Evolutionary conservation across 208 protist genomes (phyloP).

Genomic region (Wallacemonas sp.): DNA sequence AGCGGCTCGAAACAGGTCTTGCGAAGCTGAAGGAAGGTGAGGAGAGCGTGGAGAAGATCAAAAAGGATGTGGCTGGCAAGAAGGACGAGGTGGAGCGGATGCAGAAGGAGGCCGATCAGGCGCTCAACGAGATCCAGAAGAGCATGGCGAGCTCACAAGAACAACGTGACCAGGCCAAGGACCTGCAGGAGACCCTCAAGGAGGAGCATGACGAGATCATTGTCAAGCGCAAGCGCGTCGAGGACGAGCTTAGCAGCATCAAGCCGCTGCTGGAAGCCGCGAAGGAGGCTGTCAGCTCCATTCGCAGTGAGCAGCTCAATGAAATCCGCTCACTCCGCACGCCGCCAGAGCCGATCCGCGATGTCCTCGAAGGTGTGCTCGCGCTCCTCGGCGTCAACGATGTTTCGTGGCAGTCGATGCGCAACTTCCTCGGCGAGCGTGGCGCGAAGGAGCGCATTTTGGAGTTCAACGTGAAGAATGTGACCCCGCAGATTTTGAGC

Average conservation of each 20-base stretch:
- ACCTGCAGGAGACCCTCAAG: constrained; percentile 84
- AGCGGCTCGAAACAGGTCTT: constrained; percentile 89
- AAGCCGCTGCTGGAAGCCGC: constrained; percentile 95
- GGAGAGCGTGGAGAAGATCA: constrained; percentile 89
- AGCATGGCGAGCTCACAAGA: constrained; percentile 94
- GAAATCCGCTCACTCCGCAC: constrained; percentile 95
- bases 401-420: constrained; percentile 96
- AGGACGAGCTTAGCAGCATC: constrained; percentile 92
- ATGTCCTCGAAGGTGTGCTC: constrained; percentile 97
- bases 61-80: constrained; percentile 83
- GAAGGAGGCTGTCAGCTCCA: constrained; percentile 91
- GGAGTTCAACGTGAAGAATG: constrained; percentile 93
- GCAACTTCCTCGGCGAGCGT: constrained; percentile 92
- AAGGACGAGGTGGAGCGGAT: constrained; percentile 90
- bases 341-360: constrained; percentile 93
- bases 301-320: constrained; percentile 92
- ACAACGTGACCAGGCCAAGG: constrained; percentile 88
- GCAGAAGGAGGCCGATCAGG: constrained; percentile 93
- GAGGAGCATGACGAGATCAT: constrained; percentile 89
- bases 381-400: constrained; percentile 94
- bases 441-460: constrained; percentile 95
- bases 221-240: constrained; percentile 77
- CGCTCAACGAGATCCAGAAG: constrained; percentile 93
- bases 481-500: constrained; percentile 80
- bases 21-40: constrained; percentile 94